Evolutionary conservation across 495 filamentous ascomycete species (phyloP).

Genomic region (Trichoderma reesei): DNA sequence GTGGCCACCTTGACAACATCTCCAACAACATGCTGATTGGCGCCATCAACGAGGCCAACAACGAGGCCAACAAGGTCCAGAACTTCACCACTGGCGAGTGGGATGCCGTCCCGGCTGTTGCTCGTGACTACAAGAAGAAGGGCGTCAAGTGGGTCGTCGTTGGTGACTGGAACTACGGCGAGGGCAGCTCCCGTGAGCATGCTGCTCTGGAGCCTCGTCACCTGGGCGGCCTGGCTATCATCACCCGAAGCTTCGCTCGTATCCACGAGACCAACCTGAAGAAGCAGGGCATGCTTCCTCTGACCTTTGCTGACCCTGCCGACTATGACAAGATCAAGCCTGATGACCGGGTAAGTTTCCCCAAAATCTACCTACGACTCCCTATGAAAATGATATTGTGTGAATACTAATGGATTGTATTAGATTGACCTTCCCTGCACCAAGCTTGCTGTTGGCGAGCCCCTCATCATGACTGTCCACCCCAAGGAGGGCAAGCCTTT

Average conservation of each 20-base stretch:
- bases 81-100: slow-evolving; percentile 76
- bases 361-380: background rate
- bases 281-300: slow-evolving; percentile 99
- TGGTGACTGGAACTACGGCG: slow-evolving; percentile 99
- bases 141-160: slow-evolving; percentile 95
- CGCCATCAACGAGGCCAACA: slow-evolving; percentile 90
- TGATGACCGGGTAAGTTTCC: slow-evolving; percentile 57
- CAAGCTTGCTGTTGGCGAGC: slow-evolving; percentile 85
- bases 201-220: slow-evolving; percentile 96
- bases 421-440: slow-evolving; percentile 78
- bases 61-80: slow-evolving; percentile 96
- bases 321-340: slow-evolving; percentile 97
- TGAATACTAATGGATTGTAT: background rate
- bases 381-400: background rate
- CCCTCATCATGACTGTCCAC: slow-evolving; percentile 83
- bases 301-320: slow-evolving; percentile 87
- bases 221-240: slow-evolving; percentile 94
- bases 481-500: slow-evolving; percentile 71
- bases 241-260: slow-evolving; percentile 92
- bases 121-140: slow-evolving; percentile 97
- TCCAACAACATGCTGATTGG: slow-evolving; percentile 99
- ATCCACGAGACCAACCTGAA: slow-evolving; percentile 99
- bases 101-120: slow-evolving; percentile 84
- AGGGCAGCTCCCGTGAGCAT: slow-evolving; percentile 95
- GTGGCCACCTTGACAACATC: slow-evolving; percentile 99